Conservation (phyloP, 2,329 filamentous ascomycete species). For the Phaeosphaeriaceae sp. region DNA sequence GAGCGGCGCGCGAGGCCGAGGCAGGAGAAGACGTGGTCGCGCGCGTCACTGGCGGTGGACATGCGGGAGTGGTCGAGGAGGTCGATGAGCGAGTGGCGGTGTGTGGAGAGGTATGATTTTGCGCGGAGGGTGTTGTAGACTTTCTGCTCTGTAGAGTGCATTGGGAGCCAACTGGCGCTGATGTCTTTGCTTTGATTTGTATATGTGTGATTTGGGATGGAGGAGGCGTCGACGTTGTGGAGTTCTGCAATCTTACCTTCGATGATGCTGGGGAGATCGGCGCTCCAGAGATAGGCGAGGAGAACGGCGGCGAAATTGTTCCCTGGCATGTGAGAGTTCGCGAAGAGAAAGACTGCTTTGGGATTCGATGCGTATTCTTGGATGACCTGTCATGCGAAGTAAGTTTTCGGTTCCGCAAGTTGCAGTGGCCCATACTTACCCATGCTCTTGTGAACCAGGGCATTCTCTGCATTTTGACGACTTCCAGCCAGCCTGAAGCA, state of each 20-base stretch:
- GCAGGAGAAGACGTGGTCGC: background rate
- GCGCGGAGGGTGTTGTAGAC: background rate
- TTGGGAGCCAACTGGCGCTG: background rate
- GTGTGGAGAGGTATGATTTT: background rate
- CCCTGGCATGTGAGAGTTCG: background rate
- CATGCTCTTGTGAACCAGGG: too few relatives aligned
- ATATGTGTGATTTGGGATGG: background rate
- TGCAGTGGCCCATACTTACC: too few relatives aligned
- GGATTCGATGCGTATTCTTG: background rate
- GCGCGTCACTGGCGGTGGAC: background rate
- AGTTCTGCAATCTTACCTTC: background rate
- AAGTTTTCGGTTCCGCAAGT: too few relatives aligned
- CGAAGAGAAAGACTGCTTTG: background rate
- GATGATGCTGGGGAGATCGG: background rate
- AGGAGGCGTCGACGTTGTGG: background rate
- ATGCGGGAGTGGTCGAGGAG: background rate
- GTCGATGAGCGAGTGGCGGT: background rate
- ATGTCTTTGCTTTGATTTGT: background rate
- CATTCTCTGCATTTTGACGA: too few relatives aligned
- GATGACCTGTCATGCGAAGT: background rate
- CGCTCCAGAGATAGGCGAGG: background rate
- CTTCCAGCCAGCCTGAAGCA: too few relatives aligned
- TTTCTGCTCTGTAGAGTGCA: background rate
- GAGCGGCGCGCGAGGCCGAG: background rate
- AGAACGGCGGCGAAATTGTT: background rate